Conservation (phyloP, 2,329 filamentous ascomycete genomes). For the Aspergillus uvarum region DNA sequence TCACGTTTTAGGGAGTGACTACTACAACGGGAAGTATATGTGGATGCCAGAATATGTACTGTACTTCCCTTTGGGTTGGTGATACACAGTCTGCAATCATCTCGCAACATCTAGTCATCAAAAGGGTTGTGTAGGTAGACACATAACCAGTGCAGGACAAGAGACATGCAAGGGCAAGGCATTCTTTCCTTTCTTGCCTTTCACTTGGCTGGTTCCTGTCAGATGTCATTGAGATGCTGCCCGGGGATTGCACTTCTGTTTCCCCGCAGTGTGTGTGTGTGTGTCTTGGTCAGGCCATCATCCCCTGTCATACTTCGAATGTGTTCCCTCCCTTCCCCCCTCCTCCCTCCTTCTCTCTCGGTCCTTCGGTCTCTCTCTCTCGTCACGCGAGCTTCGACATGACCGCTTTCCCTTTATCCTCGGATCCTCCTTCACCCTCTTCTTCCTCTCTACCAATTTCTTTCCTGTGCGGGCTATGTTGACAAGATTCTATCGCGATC, state of each 20-base stretch:
- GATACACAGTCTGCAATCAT: neutral
- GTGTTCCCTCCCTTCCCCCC: neutral
- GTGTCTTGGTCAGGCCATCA: slow-evolving; percentile 2
- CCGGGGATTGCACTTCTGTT: neutral
- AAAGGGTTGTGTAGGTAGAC: too few species aligned
- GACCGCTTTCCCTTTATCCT: slow-evolving; percentile 2
- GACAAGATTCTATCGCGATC: neutral
- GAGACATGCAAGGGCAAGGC: neutral
- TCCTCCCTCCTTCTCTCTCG: too few species aligned
- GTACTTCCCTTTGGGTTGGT: neutral
- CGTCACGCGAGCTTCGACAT: neutral
- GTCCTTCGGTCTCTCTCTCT: too few species aligned
- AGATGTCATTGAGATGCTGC: neutral
- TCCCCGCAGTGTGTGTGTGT: neutral
- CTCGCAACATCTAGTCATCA: neutral
- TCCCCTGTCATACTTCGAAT: neutral
- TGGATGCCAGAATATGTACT: neutral
- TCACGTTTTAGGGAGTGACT: too few species aligned
- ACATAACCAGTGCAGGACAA: neutral
- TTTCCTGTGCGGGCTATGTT: neutral
- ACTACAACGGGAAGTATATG: neutral
- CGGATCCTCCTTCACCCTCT: neutral
- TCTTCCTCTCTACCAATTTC: slow-evolving; percentile 7
- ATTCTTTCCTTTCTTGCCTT: neutral
- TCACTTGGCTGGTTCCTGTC: neutral